Percentiles rank a stretch among this genome's conserved stretches.
These are phyloP conservation scores for Dipteronia sinensis DNA, from an alignment of 345 rosid species.

Conservation along the genomic window DNA sequence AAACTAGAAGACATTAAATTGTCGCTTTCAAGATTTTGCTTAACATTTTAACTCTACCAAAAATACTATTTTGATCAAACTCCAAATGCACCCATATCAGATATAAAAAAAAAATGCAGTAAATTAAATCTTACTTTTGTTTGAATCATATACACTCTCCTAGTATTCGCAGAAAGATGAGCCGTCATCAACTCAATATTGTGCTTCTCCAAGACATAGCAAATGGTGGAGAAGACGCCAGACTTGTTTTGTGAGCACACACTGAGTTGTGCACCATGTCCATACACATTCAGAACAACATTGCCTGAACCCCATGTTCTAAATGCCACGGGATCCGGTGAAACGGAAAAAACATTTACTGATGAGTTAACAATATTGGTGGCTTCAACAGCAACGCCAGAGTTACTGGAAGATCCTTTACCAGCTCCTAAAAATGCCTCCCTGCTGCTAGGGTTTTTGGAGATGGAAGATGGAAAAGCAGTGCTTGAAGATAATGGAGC, in stretches of 20 bases:
- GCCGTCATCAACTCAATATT: slow-evolving; percentile 56
- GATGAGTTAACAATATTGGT: slow-evolving; percentile 24
- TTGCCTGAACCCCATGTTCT: slow-evolving; percentile 65
- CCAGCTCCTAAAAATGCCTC: slow-evolving; percentile 53
- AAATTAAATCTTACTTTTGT: slow-evolving; percentile 42
- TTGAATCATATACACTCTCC: slow-evolving; percentile 58
- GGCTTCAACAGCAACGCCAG: neutral
- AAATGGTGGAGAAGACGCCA: slow-evolving; percentile 50
- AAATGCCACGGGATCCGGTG: slow-evolving; percentile 40
- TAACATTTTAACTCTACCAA: too few species aligned
- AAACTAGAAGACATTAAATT: too few species aligned
- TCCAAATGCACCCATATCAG: too few species aligned
- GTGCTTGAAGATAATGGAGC: slow-evolving; percentile 28
- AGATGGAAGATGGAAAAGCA: neutral
- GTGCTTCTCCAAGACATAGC: slow-evolving; percentile 61
- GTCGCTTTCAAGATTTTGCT: too few species aligned
- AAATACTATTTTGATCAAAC: too few species aligned
- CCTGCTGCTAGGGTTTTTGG: slow-evolving; percentile 35
- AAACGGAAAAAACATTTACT: slow-evolving; percentile 9
- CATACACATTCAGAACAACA: slow-evolving; percentile 60
- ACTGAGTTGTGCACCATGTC: slow-evolving; percentile 59
- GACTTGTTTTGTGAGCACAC: slow-evolving; percentile 50
- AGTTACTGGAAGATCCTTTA: slow-evolving; percentile 34
- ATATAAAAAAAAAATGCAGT: too few species aligned
- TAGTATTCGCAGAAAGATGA: slow-evolving; percentile 43